Conservation (phyloP, 2,329 filamentous ascomycete genomes). For the Curvularia sp. region DNA sequence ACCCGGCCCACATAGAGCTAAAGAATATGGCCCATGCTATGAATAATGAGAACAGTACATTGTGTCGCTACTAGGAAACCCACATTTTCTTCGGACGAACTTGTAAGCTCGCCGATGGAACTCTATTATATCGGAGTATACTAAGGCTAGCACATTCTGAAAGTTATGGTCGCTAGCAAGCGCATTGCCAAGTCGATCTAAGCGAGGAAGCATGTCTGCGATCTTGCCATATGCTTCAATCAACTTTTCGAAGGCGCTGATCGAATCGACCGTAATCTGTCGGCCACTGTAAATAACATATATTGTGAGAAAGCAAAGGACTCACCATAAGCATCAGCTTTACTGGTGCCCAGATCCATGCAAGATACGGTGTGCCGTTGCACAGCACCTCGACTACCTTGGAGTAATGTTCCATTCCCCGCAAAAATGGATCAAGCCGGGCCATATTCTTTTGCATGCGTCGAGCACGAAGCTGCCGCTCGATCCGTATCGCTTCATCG, state of each 20-base stretch:
- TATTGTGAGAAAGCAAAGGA: too few relatives aligned
- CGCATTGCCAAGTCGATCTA: conserved; percentile 1
- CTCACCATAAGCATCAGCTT: conserved; percentile 26
- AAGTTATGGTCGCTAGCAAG: conserved; percentile 7
- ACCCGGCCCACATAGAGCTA: conserved; percentile 1
- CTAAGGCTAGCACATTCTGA: background rate
- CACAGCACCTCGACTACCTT: conserved; percentile 53
- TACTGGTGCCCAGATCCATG: conserved; percentile 54
- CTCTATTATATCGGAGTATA: conserved; percentile 4
- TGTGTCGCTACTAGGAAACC: background rate
- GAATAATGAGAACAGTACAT: background rate
- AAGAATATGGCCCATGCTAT: conserved; percentile 8
- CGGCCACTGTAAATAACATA: background rate
- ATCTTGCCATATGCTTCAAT: conserved; percentile 9
- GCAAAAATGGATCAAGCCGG: conserved; percentile 54
- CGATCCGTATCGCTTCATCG: conserved; percentile 42
- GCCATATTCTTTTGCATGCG: conserved; percentile 53
- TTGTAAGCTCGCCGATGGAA: conserved; percentile 6
- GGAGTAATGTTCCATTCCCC: conserved; percentile 46
- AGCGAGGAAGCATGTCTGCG: conserved; percentile 1
- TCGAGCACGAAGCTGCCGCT: conserved; percentile 51
- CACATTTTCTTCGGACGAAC: conserved; percentile 3
- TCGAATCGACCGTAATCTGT: conserved; percentile 6
- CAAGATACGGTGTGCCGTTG: conserved; percentile 56
- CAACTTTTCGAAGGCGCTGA: conserved; percentile 1